phyloP scores from a whole-genome alignment of 2,329 filamentous ascomycete genomes.

The Colletotrichum nymphaeae region DNA sequence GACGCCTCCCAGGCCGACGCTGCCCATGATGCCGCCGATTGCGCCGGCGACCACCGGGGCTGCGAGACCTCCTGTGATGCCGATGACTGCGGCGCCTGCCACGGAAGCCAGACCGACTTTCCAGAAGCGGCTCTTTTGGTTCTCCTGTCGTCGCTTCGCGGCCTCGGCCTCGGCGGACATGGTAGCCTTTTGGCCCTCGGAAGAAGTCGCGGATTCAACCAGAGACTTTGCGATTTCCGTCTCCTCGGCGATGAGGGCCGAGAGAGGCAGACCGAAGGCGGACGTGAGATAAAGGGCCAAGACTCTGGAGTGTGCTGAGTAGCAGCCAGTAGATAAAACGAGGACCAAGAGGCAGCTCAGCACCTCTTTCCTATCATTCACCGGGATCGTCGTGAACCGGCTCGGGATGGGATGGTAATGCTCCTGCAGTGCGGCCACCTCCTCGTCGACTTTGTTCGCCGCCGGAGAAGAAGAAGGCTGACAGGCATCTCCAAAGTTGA shows the following conservation, averaged over 20 bases:
- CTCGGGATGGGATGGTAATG: slow-evolving; percentile 66
- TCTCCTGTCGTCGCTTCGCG: slow-evolving; percentile 77
- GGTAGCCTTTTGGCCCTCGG: slow-evolving; percentile 44
- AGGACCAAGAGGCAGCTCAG: slow-evolving; percentile 78
- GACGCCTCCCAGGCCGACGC: slow-evolving; percentile 85
- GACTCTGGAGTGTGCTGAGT: slow-evolving; percentile 78
- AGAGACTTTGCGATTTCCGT: slow-evolving; percentile 80
- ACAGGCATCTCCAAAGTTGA: slow-evolving; percentile 51
- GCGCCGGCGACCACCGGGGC: slow-evolving; percentile 89
- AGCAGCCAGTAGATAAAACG: slow-evolving; percentile 78
- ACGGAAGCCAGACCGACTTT: slow-evolving; percentile 92
- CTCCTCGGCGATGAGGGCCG: slow-evolving; percentile 75
- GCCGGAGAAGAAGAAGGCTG: slow-evolving; percentile 7
- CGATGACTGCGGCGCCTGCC: slow-evolving; percentile 89
- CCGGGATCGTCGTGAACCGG: slow-evolving; percentile 66
- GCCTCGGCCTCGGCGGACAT: slow-evolving; percentile 84
- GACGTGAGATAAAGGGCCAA: slow-evolving; percentile 76
- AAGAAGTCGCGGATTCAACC: slow-evolving; percentile 69
- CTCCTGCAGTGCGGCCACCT: slow-evolving; percentile 58
- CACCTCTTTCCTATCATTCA: slow-evolving; percentile 70
- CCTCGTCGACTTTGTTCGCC: slow-evolving; percentile 47
- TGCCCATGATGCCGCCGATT: slow-evolving; percentile 85
- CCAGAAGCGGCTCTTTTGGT: slow-evolving; percentile 79
- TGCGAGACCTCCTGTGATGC: slow-evolving; percentile 90
- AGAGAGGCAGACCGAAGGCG: slow-evolving; percentile 71